Evolutionary conservation across 768 basidiomycete genomes (phyloP), one percentile per base, ranked within the genome.

Genomic region (Lactifluus rugatus): DNA sequence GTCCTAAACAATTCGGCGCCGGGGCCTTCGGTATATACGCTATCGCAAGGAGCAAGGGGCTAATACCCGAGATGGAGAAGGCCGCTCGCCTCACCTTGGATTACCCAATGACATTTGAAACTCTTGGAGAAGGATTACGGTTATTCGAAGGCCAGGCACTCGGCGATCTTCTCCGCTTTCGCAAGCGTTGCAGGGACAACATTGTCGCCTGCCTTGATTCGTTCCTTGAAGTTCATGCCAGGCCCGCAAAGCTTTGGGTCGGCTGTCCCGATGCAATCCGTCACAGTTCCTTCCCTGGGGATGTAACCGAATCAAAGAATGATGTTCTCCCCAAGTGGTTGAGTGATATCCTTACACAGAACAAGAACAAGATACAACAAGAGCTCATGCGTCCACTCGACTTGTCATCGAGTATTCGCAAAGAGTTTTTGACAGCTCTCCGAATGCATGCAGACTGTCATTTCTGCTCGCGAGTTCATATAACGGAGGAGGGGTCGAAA

Each of bases 1-100:
- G 1, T 3, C 2, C 47, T 56, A n/a, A 36, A 37, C 19, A 16
- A 32, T 25, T 47, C 42, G 46, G 46, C 49, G 1, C 8, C 17
- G 16, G 60, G 23, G 46, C 58, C 0, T 54, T 60, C 36, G 51
- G 51, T 5, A 46, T 62, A 1, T 66, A 63, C 53, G 58, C 55
- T 36, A 28, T 62, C 31, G 62, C 61, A 14, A 57, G 51, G 21
- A 37, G 36, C 25, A 21, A 50, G 5, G 31, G 56, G 23, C 54
- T 55, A 14, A 14, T 2, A 0, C 54, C 54, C 1, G 54, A 55
- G 26, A 48, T 44, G 25, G 46, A 47, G 46, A 37, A n/a, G 13
- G 25, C 39, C 8, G 56, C 56, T 14, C 37, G 31, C 7, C 48
- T 44, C 11, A 42, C 56, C 32, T n/a, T 56, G 25, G 39, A 34